These are phyloP conservation scores for Rhizopus delemar DNA, from an alignment of 371 early-diverging fungal genomes.

Conservation along the genomic window DNA sequence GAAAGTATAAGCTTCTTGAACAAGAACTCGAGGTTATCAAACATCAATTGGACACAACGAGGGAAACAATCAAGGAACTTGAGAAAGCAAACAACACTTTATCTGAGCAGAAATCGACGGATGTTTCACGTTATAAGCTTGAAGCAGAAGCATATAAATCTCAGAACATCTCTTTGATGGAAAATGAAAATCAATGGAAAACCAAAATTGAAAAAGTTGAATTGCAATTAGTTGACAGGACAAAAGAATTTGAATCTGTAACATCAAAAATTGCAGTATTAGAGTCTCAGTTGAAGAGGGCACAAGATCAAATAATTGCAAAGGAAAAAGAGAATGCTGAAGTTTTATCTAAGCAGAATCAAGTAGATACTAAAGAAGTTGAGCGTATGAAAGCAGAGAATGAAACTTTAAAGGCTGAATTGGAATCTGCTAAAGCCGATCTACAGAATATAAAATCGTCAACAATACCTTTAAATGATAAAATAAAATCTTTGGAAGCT, in stretches of 20 bases:
- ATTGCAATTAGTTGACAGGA: slow-evolving; percentile 1
- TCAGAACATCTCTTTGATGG: slow-evolving; percentile 8
- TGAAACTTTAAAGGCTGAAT: slow-evolving; percentile 6
- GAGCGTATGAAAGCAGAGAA: slow-evolving; percentile 13
- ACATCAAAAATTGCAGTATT: slow-evolving; percentile 9
- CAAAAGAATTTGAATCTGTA: slow-evolving; percentile 3
- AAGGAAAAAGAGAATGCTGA: slow-evolving; percentile 15
- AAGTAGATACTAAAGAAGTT: slow-evolving; percentile 19
- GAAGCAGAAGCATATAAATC: slow-evolving; percentile 13
- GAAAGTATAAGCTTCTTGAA: slow-evolving; percentile 6
- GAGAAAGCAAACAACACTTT: slow-evolving; percentile 6
- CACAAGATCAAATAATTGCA: neutral
- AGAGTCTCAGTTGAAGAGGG: slow-evolving; percentile 8
- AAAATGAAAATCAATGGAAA: slow-evolving; percentile 2
- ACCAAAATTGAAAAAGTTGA: slow-evolving; percentile 5
- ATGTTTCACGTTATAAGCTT: neutral
- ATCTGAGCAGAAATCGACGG: neutral
- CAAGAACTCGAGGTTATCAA: neutral
- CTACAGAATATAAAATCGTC: slow-evolving; percentile 4
- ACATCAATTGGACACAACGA: neutral
- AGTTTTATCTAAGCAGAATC: slow-evolving; percentile 16
- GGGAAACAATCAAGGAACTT: slow-evolving; percentile 4
- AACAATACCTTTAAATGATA: slow-evolving; percentile 2
- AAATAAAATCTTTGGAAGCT: slow-evolving; percentile 6
- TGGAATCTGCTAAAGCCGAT: slow-evolving; percentile 10